Conservation (phyloP, 768 basidiomycete genomes). For the Pleurotus citrinopileatus region DNA sequence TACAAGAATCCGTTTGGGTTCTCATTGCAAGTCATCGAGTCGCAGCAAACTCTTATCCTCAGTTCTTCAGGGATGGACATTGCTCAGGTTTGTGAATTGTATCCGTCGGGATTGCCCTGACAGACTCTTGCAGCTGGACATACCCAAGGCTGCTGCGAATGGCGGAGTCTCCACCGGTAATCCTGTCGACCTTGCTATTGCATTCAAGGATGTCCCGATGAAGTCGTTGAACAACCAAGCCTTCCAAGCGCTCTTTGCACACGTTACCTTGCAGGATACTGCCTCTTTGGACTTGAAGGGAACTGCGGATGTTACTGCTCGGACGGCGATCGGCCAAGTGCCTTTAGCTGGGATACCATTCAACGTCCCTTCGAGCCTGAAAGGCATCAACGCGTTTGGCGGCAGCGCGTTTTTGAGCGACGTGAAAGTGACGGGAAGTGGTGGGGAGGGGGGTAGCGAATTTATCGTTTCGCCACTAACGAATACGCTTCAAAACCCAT, state of each 20-base stretch:
- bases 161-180: constrained; percentile 74
- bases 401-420: constrained; percentile 49
- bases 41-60: constrained; percentile 54
- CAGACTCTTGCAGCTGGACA: constrained; percentile 35
- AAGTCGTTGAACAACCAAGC: constrained; percentile 50
- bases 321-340: constrained; percentile 63
- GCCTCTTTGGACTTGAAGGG: constrained; percentile 52
- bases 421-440: constrained; percentile 61
- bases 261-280: constrained; percentile 46
- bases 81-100: constrained; percentile 52
- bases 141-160: constrained; percentile 44
- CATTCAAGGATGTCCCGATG: constrained; percentile 55
- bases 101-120: constrained; percentile 7
- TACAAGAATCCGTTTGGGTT: constrained; percentile 81
- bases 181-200: constrained; percentile 53
- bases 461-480: constrained; percentile 59
- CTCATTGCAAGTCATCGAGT: constrained; percentile 58
- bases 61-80: constrained; percentile 43
- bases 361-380: constrained; percentile 52
- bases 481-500: constrained; percentile 60
- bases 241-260: constrained; percentile 57
- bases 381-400: constrained; percentile 63
- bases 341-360: constrained; percentile 65
- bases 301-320: constrained; percentile 53
- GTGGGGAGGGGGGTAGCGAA: constrained; percentile 56